Evolutionary conservation across 2,329 filamentous ascomycete genomes (phyloP).

Genomic region (Phoma sp.): DNA sequence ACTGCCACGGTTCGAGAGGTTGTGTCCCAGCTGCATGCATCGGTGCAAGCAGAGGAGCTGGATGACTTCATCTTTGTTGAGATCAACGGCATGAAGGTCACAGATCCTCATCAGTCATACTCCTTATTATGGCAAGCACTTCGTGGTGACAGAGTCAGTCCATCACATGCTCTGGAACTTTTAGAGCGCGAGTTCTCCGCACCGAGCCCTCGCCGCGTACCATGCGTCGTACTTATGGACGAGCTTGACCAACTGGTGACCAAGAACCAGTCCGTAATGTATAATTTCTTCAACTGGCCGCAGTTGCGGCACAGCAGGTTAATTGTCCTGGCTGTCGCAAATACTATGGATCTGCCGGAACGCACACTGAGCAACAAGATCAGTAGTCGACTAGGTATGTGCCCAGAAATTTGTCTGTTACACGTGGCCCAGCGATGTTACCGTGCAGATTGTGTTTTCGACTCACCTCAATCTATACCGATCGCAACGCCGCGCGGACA

Average conservation of each 20-base stretch:
- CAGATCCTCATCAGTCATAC: constrained; percentile 96
- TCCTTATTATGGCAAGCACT: constrained; percentile 94
- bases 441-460: constrained; percentile 9
- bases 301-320: constrained; percentile 86
- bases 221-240: constrained; percentile 98
- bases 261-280: constrained; percentile 99
- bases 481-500: constrained; percentile 25
- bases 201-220: constrained; percentile 86
- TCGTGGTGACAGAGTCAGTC: constrained; percentile 89
- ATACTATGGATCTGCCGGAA: constrained; percentile 98
- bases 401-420: constrained; percentile 3
- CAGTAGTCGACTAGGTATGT: constrained; percentile 71
- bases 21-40: constrained; percentile 84
- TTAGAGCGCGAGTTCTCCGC: constrained; percentile 91
- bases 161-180: constrained; percentile 87
- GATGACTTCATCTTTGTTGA: constrained; percentile 99
- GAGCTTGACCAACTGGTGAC: constrained; percentile 97
- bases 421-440: constrained; percentile 10
- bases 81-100: constrained; percentile 99
- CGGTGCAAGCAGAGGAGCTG: constrained; percentile 85
- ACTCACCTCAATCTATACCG: constrained; percentile 21
- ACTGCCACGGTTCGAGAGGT: constrained; percentile 97
- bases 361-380: constrained; percentile 98
- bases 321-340: constrained; percentile 95
- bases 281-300: constrained; percentile 99